Percentiles rank a stretch among this genome's conserved stretches.
These are phyloP conservation scores for Tuber umbilicatum DNA, from an alignment of 495 filamentous ascomycete species.

Conservation along the genomic window DNA sequence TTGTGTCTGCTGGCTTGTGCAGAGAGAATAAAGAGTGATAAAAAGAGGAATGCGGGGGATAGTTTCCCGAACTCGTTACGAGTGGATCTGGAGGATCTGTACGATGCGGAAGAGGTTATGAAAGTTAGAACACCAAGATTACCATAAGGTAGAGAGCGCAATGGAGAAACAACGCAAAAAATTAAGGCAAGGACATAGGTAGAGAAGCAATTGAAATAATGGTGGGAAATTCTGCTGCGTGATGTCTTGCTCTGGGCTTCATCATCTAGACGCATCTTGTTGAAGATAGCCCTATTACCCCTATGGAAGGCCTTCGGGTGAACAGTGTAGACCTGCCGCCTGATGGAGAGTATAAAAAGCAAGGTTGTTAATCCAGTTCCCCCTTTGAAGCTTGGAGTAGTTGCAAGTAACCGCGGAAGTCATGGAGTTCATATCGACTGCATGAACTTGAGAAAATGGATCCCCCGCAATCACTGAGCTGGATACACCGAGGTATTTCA, in stretches of 20 bases:
- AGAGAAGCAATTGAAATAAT: not conserved
- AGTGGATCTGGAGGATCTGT: not conserved
- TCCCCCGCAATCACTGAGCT: not conserved
- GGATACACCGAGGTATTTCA: not conserved
- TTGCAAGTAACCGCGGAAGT: not conserved
- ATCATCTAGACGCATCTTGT: not conserved
- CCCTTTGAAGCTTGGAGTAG: not conserved
- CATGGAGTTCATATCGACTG: not conserved
- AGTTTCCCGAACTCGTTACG: not conserved
- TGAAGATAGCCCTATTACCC: not conserved
- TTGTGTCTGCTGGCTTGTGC: not conserved
- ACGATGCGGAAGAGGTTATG: not conserved
- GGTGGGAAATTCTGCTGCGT: not conserved
- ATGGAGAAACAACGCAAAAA: not conserved
- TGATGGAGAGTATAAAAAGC: not conserved
- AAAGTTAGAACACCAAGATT: not conserved
- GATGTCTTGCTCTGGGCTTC: not conserved
- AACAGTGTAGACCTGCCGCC: not conserved
- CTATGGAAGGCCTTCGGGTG: not conserved
- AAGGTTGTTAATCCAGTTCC: not conserved
- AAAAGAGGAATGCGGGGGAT: not conserved
- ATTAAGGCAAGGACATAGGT: not conserved
- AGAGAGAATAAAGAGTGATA: not conserved
- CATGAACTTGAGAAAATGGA: not conserved
- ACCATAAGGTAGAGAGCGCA: not conserved